A percentile compares a stretch with the other conserved stretches of the same genome.
These are phyloP conservation scores for Thelonectria blattea DNA, from an alignment of 2,329 filamentous ascomycete species.

Conservation along the genomic window DNA sequence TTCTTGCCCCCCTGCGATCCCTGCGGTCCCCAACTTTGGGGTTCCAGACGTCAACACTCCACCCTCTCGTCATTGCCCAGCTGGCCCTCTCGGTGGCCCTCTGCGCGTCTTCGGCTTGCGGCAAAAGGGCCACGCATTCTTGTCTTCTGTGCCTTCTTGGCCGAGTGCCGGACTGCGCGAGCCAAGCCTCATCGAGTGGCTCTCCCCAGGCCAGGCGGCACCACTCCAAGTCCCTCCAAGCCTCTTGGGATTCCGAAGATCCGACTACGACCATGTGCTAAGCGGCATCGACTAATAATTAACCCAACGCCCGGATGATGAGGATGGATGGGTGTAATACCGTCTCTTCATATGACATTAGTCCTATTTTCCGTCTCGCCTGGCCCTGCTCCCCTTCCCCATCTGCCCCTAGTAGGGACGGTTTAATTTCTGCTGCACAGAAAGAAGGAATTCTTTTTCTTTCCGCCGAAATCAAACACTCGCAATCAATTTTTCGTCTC, in stretches of 20 bases:
- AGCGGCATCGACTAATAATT: conserved; percentile 20
- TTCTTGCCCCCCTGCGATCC: neutral
- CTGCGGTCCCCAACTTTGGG: conserved; percentile 6
- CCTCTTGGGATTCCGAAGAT: conserved; percentile 31
- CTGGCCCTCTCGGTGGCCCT: neutral
- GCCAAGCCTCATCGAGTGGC: conserved; percentile 22
- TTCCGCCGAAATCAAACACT: neutral
- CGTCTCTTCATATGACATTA: no score
- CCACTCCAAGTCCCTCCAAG: conserved; percentile 9
- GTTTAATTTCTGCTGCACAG: conserved; percentile 32
- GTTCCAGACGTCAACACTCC: neutral
- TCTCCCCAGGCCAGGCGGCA: conserved; percentile 8
- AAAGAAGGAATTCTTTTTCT: conserved; percentile 4
- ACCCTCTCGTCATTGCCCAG: conserved; percentile 14
- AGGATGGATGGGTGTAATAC: no score
- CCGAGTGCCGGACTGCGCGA: conserved; percentile 18
- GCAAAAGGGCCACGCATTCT: conserved; percentile 14
- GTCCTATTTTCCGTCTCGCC: neutral
- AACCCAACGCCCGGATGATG: conserved; percentile 22
- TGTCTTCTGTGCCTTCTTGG: conserved; percentile 16
- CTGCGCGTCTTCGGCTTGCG: conserved; percentile 12
- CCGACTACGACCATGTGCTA: conserved; percentile 32
- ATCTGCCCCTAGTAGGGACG: conserved; percentile 21
- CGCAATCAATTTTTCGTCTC: neutral
- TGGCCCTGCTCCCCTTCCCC: conserved; percentile 17